phyloP scores from a whole-genome alignment of 495 filamentous ascomycete species.

The Podospora tetraspora region DNA sequence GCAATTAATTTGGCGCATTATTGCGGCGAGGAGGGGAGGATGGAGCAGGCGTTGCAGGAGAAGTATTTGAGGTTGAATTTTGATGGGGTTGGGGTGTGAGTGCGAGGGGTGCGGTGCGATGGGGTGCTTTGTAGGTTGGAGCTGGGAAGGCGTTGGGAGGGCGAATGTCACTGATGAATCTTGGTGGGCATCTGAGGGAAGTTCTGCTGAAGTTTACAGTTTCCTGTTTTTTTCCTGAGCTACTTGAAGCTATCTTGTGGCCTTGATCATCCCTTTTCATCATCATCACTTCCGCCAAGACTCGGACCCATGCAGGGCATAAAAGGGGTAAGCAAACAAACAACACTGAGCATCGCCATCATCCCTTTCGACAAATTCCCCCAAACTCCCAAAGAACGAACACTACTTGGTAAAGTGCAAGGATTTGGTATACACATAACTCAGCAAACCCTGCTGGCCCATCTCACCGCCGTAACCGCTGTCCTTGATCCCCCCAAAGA shows the following conservation, averaged over 20 bases:
- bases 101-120: neutral
- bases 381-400: neutral
- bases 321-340: neutral
- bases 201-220: no score
- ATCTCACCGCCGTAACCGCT: conserved; percentile 63
- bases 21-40: conserved; percentile 43
- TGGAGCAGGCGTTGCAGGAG: conserved; percentile 50
- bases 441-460: conserved; percentile 52
- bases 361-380: neutral
- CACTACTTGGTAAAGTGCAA: conserved; percentile 37
- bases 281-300: neutral
- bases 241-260: no score
- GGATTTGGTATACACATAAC: conserved; percentile 55
- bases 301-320: neutral
- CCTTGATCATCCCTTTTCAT: neutral
- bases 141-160: neutral
- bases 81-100: conserved; percentile 19
- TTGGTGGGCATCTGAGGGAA: neutral
- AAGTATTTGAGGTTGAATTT: conserved; percentile 50
- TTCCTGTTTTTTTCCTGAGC: no score
- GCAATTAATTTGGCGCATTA: conserved; percentile 59
- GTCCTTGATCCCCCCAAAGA: conserved; percentile 61
- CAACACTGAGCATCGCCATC: neutral
- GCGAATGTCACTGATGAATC: neutral
- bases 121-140: neutral